phyloP scores from a whole-genome alignment of 1,139 yeast genomes.

The Pichia sp. region DNA sequence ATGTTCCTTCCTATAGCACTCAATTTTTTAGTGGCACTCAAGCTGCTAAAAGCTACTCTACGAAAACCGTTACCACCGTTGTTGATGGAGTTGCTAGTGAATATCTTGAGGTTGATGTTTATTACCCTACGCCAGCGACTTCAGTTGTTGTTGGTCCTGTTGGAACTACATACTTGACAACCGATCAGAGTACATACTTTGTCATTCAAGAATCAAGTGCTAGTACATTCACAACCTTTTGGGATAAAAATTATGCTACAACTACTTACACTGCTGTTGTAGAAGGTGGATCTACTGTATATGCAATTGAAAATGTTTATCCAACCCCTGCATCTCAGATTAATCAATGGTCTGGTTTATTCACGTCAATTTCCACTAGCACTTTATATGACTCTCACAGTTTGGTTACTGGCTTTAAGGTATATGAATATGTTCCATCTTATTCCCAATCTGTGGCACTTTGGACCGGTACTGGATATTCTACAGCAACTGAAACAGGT shows the following conservation, averaged over 20 bases:
- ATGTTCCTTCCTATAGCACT: background rate
- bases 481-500: constrained; percentile 1
- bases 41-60: background rate
- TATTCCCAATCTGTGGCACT: constrained; percentile 9
- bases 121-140: constrained; percentile 6
- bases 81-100: background rate
- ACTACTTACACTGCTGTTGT: constrained; percentile 9
- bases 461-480: constrained; percentile 10
- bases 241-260: background rate
- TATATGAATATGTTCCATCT: constrained; percentile 11
- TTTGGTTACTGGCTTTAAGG: background rate
- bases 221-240: background rate
- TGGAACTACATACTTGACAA: background rate
- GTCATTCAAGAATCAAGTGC: constrained; percentile 5
- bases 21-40: background rate
- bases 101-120: constrained; percentile 2
- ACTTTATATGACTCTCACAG: background rate
- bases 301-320: constrained; percentile 2
- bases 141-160: background rate
- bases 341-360: background rate
- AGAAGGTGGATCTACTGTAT: constrained; percentile 1
- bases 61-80: background rate
- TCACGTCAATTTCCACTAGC: background rate
- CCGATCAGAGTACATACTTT: background rate
- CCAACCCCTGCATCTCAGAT: constrained; percentile 3